Evolutionary conservation across 2,329 filamentous ascomycete species (phyloP).

Genomic region (Talaromyces funiculosus): DNA sequence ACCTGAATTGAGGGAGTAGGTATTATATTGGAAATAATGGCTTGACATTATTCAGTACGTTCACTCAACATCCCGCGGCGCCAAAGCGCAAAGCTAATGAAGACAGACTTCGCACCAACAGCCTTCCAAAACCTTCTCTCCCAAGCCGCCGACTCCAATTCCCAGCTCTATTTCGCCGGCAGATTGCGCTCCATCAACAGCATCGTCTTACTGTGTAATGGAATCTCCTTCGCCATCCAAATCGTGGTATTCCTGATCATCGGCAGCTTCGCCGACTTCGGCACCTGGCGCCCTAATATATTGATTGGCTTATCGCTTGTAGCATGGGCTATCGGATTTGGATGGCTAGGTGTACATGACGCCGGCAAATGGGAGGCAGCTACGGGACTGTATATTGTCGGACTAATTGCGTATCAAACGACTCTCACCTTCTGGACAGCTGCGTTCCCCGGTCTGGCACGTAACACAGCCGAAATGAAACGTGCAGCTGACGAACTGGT

Average conservation of each 20-base stretch:
- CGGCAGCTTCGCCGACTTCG: constrained; percentile 56
- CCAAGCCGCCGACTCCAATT: constrained; percentile 53
- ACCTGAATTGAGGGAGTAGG: constrained; percentile 20
- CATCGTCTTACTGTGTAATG: constrained; percentile 61
- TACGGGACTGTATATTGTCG: constrained; percentile 60
- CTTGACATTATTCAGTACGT: constrained; percentile 51
- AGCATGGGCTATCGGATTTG: constrained; percentile 60
- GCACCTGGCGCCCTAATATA: constrained; percentile 58
- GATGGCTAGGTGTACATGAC: constrained; percentile 61
- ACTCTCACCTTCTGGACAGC: constrained; percentile 66
- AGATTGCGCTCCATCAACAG: constrained; percentile 56
- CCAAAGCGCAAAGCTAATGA: background rate
- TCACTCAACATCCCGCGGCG: background rate
- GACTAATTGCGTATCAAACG: constrained; percentile 61
- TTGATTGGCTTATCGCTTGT: constrained; percentile 56
- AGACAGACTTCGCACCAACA: constrained; percentile 53
- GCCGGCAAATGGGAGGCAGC: constrained; percentile 55
- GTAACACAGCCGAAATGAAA: constrained; percentile 50
- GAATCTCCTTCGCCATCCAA: constrained; percentile 63
- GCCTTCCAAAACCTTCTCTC: constrained; percentile 60
- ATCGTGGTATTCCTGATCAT: constrained; percentile 47
- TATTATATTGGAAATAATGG: constrained; percentile 66
- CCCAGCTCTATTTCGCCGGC: constrained; percentile 52
- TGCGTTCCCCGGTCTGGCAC: constrained; percentile 54
- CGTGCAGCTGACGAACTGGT: constrained; percentile 46